These are phyloP conservation scores for Ceratocystis alfenasii DNA, from an alignment of 2,329 filamentous ascomycete genomes.

Conservation along the genomic window DNA sequence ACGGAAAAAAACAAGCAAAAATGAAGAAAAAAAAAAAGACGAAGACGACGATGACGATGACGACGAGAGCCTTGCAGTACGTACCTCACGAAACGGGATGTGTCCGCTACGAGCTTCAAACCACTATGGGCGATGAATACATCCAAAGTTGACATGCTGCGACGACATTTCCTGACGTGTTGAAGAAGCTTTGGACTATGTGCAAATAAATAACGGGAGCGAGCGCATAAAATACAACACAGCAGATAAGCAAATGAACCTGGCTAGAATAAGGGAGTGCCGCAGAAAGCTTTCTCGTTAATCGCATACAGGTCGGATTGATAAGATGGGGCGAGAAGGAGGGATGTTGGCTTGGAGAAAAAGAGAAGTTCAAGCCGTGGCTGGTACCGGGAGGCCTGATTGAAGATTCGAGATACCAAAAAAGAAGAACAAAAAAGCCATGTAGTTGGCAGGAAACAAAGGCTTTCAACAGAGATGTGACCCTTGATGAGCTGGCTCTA, in stretches of 20 bases:
- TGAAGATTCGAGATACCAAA: neutral
- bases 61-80: slow-evolving; percentile 25
- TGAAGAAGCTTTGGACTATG: neutral
- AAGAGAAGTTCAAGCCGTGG: neutral
- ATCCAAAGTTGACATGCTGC: slow-evolving; percentile 37
- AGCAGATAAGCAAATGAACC: neutral
- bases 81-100: slow-evolving; percentile 61
- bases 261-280: neutral
- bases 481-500: neutral
- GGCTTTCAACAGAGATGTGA: neutral
- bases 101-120: slow-evolving; percentile 69
- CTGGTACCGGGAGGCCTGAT: neutral
- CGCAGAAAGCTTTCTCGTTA: neutral
- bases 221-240: slow-evolving; percentile 17
- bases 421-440: neutral
- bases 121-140: slow-evolving; percentile 90
- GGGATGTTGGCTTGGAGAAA: neutral
- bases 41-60: neutral
- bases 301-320: neutral
- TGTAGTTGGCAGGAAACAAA: neutral
- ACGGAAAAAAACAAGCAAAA: neutral
- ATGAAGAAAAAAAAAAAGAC: neutral
- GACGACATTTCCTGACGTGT: slow-evolving; percentile 19
- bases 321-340: neutral
- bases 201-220: neutral